Percentiles rank a stretch among this genome's conserved stretches.
phyloP scores from a whole-genome alignment of 2,329 filamentous ascomycete genomes.

The Penicillium sp. region DNA sequence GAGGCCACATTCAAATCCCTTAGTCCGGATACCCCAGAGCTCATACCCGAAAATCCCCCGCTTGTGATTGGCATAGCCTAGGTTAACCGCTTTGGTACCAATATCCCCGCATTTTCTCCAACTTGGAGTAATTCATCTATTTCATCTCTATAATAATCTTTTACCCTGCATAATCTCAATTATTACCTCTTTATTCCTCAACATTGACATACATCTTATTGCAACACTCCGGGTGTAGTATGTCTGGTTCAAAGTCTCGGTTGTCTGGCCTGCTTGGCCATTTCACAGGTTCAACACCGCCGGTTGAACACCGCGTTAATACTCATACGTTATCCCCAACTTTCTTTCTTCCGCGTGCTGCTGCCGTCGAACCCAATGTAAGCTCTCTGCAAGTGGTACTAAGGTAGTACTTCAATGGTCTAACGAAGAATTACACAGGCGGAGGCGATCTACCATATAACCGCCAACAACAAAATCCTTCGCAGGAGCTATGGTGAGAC shows the following conservation, averaged over 20 bases:
- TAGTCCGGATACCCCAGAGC: not conserved
- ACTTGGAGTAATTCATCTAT: slow-evolving; percentile 3
- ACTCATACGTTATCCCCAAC: slow-evolving; percentile 73
- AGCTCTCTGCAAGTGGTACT: slow-evolving; percentile 11
- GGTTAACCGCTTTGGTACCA: slow-evolving; percentile 11
- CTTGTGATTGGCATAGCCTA: slow-evolving; percentile 19
- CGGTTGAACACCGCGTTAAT: slow-evolving; percentile 37
- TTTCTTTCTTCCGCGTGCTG: slow-evolving; percentile 80
- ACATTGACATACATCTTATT: not conserved
- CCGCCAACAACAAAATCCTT: slow-evolving; percentile 69
- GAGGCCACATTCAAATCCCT: not conserved
- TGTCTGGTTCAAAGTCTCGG: slow-evolving; percentile 27
- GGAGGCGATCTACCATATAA: slow-evolving; percentile 80
- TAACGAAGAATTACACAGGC: slow-evolving; percentile 46
- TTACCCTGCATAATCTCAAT: not conserved
- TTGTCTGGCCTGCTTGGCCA: slow-evolving; percentile 32
- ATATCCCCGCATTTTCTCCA: slow-evolving; percentile 21
- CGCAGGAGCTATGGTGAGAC: slow-evolving; percentile 76
- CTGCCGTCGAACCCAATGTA: slow-evolving; percentile 78
- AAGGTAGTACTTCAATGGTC: not conserved
- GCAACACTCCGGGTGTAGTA: slow-evolving; percentile 3
- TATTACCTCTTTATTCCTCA: not conserved
- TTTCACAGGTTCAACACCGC: slow-evolving; percentile 18
- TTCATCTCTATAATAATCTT: not conserved
- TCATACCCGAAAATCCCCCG: slow-evolving; percentile 10